Evolutionary conservation across 768 basidiomycete species (phyloP).

Genomic region (Termitomyces sp.): DNA sequence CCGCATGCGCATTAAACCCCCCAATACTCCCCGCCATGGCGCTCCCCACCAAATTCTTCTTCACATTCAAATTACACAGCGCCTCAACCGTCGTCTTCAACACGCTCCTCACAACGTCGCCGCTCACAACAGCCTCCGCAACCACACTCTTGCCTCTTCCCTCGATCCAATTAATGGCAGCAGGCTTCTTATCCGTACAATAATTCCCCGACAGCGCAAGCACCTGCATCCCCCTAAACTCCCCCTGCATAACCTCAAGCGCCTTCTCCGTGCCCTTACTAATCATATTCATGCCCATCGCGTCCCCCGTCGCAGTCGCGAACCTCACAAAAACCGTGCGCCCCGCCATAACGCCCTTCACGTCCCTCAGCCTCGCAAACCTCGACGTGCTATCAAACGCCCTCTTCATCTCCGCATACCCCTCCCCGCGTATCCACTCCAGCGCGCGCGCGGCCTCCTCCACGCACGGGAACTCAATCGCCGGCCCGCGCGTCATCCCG

Average conservation of each 20-base stretch:
- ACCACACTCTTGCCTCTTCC: slow-evolving; percentile 97
- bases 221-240: slow-evolving; percentile 89
- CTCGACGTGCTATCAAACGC: slow-evolving; percentile 95
- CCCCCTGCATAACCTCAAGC: slow-evolving; percentile 65
- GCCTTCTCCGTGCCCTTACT: slow-evolving; percentile 97
- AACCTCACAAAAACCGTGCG: slow-evolving; percentile 92
- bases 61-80: slow-evolving; percentile 84
- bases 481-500: slow-evolving; percentile 98
- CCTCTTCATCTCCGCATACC: slow-evolving; percentile 65
- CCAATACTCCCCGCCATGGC: slow-evolving; percentile 99
- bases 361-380: slow-evolving; percentile 78
- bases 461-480: slow-evolving; percentile 88
- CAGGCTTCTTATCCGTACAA: slow-evolving; percentile 99
- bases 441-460: slow-evolving; percentile 77
- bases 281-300: slow-evolving; percentile 99
- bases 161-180: slow-evolving; percentile 99
- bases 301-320: slow-evolving; percentile 91
- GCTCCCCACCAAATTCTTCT: slow-evolving; percentile 97
- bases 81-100: slow-evolving; percentile 93
- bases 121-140: slow-evolving; percentile 90
- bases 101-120: slow-evolving; percentile 80
- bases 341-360: slow-evolving; percentile 91
- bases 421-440: slow-evolving; percentile 78
- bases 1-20: slow-evolving; percentile 97
- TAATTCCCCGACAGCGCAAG: slow-evolving; percentile 95